A percentile compares a stretch with the other conserved stretches of the same genome.
phyloP scores from a whole-genome alignment of 768 basidiomycete species.

The Collybia sp. region DNA sequence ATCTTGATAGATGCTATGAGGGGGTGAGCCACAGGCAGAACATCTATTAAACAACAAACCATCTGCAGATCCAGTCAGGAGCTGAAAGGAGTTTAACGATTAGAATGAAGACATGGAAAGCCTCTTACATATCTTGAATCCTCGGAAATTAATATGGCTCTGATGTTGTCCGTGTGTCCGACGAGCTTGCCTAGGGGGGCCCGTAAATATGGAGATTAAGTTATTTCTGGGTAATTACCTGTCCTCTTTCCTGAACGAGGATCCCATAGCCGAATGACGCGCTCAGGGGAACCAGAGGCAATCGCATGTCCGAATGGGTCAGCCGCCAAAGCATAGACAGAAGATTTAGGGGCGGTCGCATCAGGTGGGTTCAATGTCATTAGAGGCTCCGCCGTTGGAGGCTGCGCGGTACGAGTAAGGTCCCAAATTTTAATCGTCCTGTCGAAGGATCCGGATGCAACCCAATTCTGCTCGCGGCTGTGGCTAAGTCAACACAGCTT shows the following conservation, averaged over 20 bases:
- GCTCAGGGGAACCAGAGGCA: constrained; percentile 88
- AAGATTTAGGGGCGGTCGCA: constrained; percentile 59
- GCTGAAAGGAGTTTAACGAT: constrained; percentile 29
- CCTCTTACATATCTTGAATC: constrained; percentile 82
- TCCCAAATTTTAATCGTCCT: constrained; percentile 95
- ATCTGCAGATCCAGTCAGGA: constrained; percentile 85
- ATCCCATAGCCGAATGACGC: constrained; percentile 91
- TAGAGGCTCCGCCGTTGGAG: constrained; percentile 42
- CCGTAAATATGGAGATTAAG: neutral
- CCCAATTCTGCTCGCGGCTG: constrained; percentile 80
- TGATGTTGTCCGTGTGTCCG: constrained; percentile 96
- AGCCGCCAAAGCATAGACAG: constrained; percentile 72
- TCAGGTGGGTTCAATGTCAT: constrained; percentile 68
- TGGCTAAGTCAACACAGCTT: constrained; percentile 1
- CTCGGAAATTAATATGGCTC: constrained; percentile 83
- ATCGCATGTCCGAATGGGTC: constrained; percentile 79
- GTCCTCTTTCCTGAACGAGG: constrained; percentile 78
- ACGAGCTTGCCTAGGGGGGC: constrained; percentile 65
- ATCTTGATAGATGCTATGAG: constrained; percentile 74
- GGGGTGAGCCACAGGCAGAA: no score
- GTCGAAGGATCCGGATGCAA: constrained; percentile 94
- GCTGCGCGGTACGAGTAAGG: constrained; percentile 36
- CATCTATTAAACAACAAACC: constrained; percentile 24
- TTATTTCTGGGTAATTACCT: constrained; percentile 18
- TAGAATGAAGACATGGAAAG: neutral